Evolutionary conservation across 257 asterid genomes (phyloP), one percentile per base, ranked within the genome.

Genomic region (Gardenia jasminoides): DNA sequence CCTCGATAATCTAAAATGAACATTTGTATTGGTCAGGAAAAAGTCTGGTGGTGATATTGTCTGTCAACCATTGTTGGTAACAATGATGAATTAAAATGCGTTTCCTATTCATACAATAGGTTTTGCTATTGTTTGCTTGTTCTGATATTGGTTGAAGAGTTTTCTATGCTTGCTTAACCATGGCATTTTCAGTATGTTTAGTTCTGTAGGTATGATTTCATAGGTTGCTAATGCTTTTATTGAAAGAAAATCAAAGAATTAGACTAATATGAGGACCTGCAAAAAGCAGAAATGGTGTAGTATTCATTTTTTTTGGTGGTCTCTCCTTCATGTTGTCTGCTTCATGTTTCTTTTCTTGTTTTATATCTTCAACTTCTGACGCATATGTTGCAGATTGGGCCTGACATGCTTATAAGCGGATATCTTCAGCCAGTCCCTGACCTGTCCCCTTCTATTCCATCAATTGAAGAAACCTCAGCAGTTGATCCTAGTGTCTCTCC

Each of bases 341-440:
- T 22, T 54, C 44, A 70, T 26, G 43, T 72, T 68, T 68, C 33
- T 19, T 41, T 22, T 48, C 54, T 24, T 30, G 24, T 46, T 17
- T 48, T 17, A 8, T 68, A 44, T 19, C 56, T 44, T 28, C 4
- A 39, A 84, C 48, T 67, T 66, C 41, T 69, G 66, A 58, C 36
- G 68, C 66, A 62, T 50, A 48, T 48, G 67, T 68, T 80, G 74
- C 91, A 95, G 98, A 87, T 96, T 82, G 98, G 97, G 80, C 96
- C 97, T 10, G 99, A 96, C 88, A 91, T 96, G 91, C 99, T 93
- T 79, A 89, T 93, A 58, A 92, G 93, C 83, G 99, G 97, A 86
- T 96, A 87, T 87, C 98, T 96, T 78, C 94, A 96, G 77, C 98
- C 99, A 71, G 94, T 96, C 82, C 99, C 99, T 0, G 99, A 93